These are phyloP conservation scores for Hypoxylon intermedium DNA, from an alignment of 495 filamentous ascomycete genomes.

Conservation along the genomic window DNA sequence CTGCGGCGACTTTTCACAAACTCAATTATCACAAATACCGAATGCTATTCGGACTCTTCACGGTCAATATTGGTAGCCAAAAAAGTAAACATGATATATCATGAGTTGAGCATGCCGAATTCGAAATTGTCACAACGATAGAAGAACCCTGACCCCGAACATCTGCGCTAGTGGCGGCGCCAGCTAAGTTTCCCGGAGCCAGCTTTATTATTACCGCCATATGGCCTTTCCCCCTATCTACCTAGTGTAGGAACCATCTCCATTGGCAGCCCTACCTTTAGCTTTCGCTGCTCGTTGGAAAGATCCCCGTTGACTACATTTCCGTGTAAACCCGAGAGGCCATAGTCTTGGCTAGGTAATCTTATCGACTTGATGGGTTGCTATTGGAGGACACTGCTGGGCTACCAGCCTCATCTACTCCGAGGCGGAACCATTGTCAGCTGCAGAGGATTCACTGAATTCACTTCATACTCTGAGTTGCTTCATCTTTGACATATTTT, in stretches of 20 bases:
- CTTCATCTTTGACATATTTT: too few species aligned
- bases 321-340: constrained; percentile 33
- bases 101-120: constrained; percentile 6
- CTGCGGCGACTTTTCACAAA: not conserved
- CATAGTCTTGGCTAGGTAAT: constrained; percentile 23
- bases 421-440: constrained; percentile 24
- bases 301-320: constrained; percentile 20
- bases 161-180: too few species aligned
- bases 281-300: constrained; percentile 20
- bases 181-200: constrained; percentile 9
- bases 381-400: constrained; percentile 23
- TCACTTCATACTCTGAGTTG: too few species aligned
- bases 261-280: too few species aligned
- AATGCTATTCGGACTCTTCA: constrained; percentile 12
- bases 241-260: too few species aligned
- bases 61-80: constrained; percentile 27
- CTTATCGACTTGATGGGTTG: constrained; percentile 10
- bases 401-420: constrained; percentile 34
- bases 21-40: constrained; percentile 4
- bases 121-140: constrained; percentile 17
- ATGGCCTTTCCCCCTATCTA: too few species aligned
- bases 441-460: not conserved
- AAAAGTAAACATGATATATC: constrained; percentile 9
- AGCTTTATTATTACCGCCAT: constrained; percentile 20
- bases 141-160: constrained; percentile 1